phyloP scores from a whole-genome alignment of 2,329 filamentous ascomycete species.

The Daldinia sp. region DNA sequence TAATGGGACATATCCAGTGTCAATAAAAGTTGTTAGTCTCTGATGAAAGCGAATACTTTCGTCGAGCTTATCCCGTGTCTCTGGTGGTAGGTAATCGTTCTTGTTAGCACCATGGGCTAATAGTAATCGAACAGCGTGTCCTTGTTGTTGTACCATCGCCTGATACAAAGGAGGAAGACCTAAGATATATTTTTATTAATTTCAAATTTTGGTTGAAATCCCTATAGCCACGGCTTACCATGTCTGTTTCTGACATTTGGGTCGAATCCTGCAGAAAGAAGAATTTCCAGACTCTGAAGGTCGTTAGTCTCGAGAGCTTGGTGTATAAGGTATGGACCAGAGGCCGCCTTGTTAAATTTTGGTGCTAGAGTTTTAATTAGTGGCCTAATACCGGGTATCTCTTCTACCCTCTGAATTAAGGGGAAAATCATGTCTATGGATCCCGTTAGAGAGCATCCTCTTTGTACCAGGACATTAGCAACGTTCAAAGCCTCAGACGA shows the following conservation, averaged over 20 bases:
- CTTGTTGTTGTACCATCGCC: constrained; percentile 12
- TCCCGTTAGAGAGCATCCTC: constrained; percentile 23
- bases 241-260: constrained; percentile 16
- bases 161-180: constrained; percentile 18
- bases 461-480: constrained; percentile 15
- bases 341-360: constrained; percentile 19
- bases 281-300: constrained; percentile 6
- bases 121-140: constrained; percentile 13
- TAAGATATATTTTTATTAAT: background rate
- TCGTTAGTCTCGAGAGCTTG: constrained; percentile 19
- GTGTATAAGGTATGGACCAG: constrained; percentile 20
- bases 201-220: background rate
- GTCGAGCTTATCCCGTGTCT: constrained; percentile 14
- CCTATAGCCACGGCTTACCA: background rate
- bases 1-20: constrained; percentile 13
- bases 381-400: constrained; percentile 10
- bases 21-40: background rate
- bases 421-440: constrained; percentile 19
- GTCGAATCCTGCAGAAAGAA: constrained; percentile 18
- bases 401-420: constrained; percentile 21
- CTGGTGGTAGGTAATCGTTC: constrained; percentile 19
- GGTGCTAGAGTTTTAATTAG: constrained; percentile 15
- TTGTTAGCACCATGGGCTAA: constrained; percentile 10
- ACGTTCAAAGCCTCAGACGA: constrained; percentile 22
- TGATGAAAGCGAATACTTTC: constrained; percentile 9